Evolutionary conservation across 2,329 filamentous ascomycete species (phyloP).

Genomic region (Nigrograna mackinnonii): DNA sequence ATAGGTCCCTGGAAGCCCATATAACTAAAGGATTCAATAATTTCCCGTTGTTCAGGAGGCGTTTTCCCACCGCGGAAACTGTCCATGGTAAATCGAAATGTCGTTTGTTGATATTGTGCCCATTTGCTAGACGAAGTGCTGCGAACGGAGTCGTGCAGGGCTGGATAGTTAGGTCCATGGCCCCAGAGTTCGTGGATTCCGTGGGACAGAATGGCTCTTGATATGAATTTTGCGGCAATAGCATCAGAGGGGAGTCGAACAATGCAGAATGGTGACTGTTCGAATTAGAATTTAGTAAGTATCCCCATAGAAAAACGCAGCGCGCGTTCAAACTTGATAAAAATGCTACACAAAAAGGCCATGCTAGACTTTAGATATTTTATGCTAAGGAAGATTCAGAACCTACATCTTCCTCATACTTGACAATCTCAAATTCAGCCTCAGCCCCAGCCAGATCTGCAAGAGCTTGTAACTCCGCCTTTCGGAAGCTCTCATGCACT

Average conservation of each 20-base stretch:
- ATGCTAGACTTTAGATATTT: constrained; percentile 2
- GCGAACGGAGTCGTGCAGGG: constrained; percentile 69
- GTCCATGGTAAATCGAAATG: constrained; percentile 86
- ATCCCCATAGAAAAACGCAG: constrained; percentile 1
- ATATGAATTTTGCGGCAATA: constrained; percentile 68
- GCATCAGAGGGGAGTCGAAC: constrained; percentile 67
- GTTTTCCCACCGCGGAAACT: constrained; percentile 76
- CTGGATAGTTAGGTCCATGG: constrained; percentile 65
- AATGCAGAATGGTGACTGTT: constrained; percentile 83
- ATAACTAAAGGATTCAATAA: constrained; percentile 84
- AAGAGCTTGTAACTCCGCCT: constrained; percentile 80
- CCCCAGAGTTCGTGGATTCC: constrained; percentile 92
- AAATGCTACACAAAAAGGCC: background rate
- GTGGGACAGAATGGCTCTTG: constrained; percentile 79
- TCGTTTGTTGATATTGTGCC: constrained; percentile 63
- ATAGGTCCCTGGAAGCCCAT: constrained; percentile 79
- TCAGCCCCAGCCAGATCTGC: constrained; percentile 69
- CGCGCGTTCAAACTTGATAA: constrained; percentile 2
- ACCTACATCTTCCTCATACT: constrained; percentile 74
- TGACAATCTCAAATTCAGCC: constrained; percentile 72
- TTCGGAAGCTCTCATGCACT: constrained; percentile 86
- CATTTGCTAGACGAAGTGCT: constrained; percentile 65
- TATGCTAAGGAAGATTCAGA: too few species aligned
- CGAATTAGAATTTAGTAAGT: constrained; percentile 13
- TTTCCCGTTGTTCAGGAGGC: constrained; percentile 63